phyloP scores from a whole-genome alignment of 2,329 filamentous ascomycete genomes.

The Alternaria sp. region DNA sequence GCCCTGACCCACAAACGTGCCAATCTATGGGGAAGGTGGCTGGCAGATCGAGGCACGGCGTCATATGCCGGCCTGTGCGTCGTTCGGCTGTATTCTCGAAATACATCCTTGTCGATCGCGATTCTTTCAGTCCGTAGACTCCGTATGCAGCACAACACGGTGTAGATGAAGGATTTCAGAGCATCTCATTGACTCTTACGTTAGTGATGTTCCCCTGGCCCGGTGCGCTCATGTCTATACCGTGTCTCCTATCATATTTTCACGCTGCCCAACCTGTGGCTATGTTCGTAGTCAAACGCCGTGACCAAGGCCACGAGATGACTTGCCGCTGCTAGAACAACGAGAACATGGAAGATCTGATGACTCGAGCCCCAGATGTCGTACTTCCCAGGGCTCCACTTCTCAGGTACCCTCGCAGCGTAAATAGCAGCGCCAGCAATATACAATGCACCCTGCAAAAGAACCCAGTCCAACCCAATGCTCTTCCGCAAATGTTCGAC shows the following conservation, averaged over 20 bases:
- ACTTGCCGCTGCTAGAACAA: slow-evolving; percentile 79
- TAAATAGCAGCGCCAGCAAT: slow-evolving; percentile 87
- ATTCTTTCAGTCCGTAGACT: not conserved
- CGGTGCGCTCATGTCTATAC: not conserved
- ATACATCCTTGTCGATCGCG: slow-evolving; percentile 13
- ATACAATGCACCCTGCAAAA: slow-evolving; percentile 83
- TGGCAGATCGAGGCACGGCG: slow-evolving; percentile 39
- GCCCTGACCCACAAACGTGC: slow-evolving; percentile 11
- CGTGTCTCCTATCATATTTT: slow-evolving; percentile 6
- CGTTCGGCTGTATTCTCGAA: slow-evolving; percentile 13
- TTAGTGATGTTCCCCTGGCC: not conserved
- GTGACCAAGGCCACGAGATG: slow-evolving; percentile 83
- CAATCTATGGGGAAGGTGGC: slow-evolving; percentile 23
- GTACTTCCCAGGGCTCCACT: slow-evolving; percentile 77
- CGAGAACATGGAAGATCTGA: slow-evolving; percentile 93
- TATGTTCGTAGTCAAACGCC: slow-evolving; percentile 88
- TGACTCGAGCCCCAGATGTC: slow-evolving; percentile 95
- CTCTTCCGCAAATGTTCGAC: slow-evolving; percentile 70
- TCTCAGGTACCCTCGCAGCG: slow-evolving; percentile 85
- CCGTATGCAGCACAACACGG: too few relatives aligned
- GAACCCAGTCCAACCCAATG: slow-evolving; percentile 82
- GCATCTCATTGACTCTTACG: too few relatives aligned
- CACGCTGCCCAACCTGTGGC: slow-evolving; percentile 36
- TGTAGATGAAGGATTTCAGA: too few relatives aligned
- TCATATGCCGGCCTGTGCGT: slow-evolving; percentile 33